phyloP scores from a whole-genome alignment of 164 flowering plant genomes.

The Vitis cinerea region DNA sequence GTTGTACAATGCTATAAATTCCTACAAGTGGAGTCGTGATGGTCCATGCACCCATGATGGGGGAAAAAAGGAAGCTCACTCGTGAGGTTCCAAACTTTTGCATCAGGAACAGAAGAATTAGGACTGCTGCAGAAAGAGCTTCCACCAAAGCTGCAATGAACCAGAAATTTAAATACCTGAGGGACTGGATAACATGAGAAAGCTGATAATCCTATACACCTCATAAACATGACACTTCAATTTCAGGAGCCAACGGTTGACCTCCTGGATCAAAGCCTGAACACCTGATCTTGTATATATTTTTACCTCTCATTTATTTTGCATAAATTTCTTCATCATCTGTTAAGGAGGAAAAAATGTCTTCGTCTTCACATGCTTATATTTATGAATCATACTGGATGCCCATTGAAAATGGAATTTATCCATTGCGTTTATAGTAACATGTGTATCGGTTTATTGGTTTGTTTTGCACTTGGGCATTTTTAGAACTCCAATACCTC shows the following conservation, averaged over 20 bases:
- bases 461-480: no score
- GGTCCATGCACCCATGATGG: slow-evolving; percentile 87
- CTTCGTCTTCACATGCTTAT: no score
- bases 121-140: slow-evolving; percentile 59
- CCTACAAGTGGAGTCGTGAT: slow-evolving; percentile 71
- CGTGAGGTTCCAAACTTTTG: slow-evolving; percentile 80
- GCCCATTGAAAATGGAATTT: not conserved
- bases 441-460: not conserved
- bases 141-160: slow-evolving; percentile 61
- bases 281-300: not conserved
- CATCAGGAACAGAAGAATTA: slow-evolving; percentile 60
- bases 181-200: not conserved
- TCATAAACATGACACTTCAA: not conserved
- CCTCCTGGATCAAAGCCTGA: not conserved
- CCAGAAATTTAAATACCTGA: slow-evolving; percentile 3
- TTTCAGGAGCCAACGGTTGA: not conserved
- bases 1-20: slow-evolving; percentile 56
- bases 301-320: not conserved
- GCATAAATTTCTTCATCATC: no score
- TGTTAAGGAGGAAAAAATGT: no score
- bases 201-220: not conserved
- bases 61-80: slow-evolving; percentile 85
- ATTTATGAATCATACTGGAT: no score
- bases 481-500: no score
- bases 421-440: not conserved